Base-by-base conservation (phyloP, 148 eudicot genomes). In the Limonium bicolor region DNA sequence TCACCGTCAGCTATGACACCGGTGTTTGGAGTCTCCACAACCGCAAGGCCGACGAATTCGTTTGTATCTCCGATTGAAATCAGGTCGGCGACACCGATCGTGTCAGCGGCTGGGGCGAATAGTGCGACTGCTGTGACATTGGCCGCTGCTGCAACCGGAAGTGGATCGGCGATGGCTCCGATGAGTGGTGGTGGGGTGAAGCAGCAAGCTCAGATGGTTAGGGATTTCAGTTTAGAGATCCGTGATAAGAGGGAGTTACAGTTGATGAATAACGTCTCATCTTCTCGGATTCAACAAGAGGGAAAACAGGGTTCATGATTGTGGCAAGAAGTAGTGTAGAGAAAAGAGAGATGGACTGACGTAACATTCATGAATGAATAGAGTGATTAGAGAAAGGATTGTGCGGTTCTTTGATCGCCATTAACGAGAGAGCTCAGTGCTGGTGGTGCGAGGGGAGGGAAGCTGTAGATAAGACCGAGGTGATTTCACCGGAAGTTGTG, bases 141-240 rank as follows among this genome's bases (percentile, higher is more conserved):
- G 16, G 36, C 14, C 7, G 41, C 27, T 30, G 39, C 47, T 22
- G 36, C 47, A 10, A 36, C 38, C 10, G 35, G 25, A 11, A 54
- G 49, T 41, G 38, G 16, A 12, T 36, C 67, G 6, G 41, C 62
- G 27, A 58, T 59, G 60, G 64, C 64, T 32, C 43, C 70, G 30
- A 36, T 36, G 22, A 53, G 54, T 1, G 46, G 26, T 12, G 25
- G 1, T 1, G 31, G 33, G 10, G 44, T 31, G 2, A 48, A 27
- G 1, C 46, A 44, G 25, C 51, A 39, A 15, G 39, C 67, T 16
- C 57, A 63, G 6, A 45, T 56, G 48, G 28, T 57, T 31, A 59
- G 64, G 55, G 64, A 59, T 34, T 53, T 59, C 19, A 59, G 58
- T 2, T 32, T 63, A 58, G 68, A 63, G 58, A 51, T 65, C 18